A percentile compares a stretch with the other conserved stretches of the same genome.
Conservation (phyloP, 2,329 filamentous ascomycete species). For the Apiospora aurea region DNA sequence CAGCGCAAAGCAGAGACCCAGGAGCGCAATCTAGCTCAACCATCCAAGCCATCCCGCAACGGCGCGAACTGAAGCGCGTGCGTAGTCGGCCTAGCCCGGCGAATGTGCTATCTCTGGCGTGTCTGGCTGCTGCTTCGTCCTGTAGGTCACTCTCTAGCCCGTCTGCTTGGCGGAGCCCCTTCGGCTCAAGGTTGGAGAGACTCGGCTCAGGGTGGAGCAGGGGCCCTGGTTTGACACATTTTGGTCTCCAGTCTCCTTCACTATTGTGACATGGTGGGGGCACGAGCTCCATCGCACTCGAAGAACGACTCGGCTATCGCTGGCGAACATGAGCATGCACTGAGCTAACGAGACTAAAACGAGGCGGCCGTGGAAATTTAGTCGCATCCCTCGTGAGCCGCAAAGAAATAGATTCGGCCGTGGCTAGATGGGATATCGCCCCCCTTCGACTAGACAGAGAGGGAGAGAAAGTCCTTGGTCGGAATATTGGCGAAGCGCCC, state of each 20-base stretch:
- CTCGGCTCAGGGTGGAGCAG: slow-evolving; percentile 28
- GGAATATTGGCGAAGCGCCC: not conserved
- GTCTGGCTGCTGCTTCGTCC: not conserved
- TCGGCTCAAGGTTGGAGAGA: slow-evolving; percentile 15
- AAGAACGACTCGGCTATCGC: slow-evolving; percentile 10
- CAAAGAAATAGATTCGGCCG: not conserved
- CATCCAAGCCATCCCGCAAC: not conserved
- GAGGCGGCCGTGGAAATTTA: slow-evolving; percentile 1
- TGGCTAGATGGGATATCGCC: not conserved
- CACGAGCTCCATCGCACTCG: not conserved
- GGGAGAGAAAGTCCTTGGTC: not conserved
- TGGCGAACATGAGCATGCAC: not conserved
- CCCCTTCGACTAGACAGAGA: not conserved
- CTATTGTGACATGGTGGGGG: slow-evolving; percentile 2
- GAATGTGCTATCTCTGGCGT: slow-evolving; percentile 3
- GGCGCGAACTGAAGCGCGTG: slow-evolving; percentile 7
- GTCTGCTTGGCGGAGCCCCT: slow-evolving; percentile 4
- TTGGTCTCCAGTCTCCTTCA: not conserved
- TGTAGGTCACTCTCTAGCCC: not conserved
- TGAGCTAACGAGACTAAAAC: slow-evolving; percentile 2
- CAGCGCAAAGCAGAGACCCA: not conserved
- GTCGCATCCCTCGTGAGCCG: not conserved
- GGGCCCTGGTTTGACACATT: not conserved
- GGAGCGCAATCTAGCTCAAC: not conserved
- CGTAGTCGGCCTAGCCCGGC: not conserved